Base-by-base conservation (phyloP, 352 stramenopile genomes). In the Pythium aristosporum region DNA sequence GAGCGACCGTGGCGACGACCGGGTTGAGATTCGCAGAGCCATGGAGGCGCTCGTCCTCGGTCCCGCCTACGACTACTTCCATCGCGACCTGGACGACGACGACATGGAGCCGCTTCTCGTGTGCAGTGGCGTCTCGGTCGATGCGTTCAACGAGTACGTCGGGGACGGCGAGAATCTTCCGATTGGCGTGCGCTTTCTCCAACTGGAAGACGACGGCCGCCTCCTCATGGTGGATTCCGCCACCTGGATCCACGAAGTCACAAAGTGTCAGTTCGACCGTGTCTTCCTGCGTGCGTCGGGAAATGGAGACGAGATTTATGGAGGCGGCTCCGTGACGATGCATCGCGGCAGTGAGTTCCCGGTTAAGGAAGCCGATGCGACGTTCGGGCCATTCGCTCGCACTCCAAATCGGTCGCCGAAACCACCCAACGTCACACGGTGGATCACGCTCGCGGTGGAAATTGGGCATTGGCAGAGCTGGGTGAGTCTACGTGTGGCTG, bases 341-440 rank as follows among this genome's bases (percentile, higher is more conserved):
- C 44, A 47, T 21, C 63, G 50, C 41, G 20, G 6, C 4, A 52
- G 46, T 36, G 36, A 9, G 1, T 9, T 37, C 9, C 68, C 49
- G 8, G 16, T 57, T n/a, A 74, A 74, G 44, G 68, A 74, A 49
- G 68, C 68, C n/a, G 63, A 74, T 55, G 60, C 63, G 47, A 61
- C 49, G 3, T 74, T 62, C 36, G 68, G 68, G 2, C 68, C 68
- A 36, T 20, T 41, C 1, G 2, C 16, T 48, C 9, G 0, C 9
- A 74, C 44, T 11, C 32, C 37, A 2, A 12, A 32, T 39, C 30
- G 57, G 1, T 36, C 46, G 15, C 18, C n/a, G 16, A 20, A 43
- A 47, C 43, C 43, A 5, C 36, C 30, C 8, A 16, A 10, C 21
- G 20, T 32, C 20, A 63, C 37, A 0, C 16, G 50, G 44, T 73